Conservation (phyloP, 164 flowering plant genomes). For the Stephania yunnanensis region DNA sequence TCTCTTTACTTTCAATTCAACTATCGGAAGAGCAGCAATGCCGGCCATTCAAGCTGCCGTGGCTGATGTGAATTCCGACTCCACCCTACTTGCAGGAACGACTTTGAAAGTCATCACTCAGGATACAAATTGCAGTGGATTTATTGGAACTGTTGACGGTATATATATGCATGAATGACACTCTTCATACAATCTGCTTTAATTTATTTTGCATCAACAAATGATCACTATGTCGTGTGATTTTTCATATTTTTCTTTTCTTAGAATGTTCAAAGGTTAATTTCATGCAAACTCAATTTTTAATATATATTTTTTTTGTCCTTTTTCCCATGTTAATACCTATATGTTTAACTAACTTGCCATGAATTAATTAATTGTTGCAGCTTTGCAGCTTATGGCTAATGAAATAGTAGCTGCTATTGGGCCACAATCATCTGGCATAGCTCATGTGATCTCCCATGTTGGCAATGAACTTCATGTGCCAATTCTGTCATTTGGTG, state of each 20-base stretch:
- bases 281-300: neutral
- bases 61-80: constrained; percentile 66
- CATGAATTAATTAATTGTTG: constrained; percentile 11
- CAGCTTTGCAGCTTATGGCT: constrained; percentile 75
- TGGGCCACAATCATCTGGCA: constrained; percentile 89
- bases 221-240: neutral
- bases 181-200: too few species aligned
- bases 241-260: neutral
- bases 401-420: constrained; percentile 65
- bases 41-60: constrained; percentile 66
- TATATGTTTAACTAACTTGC: neutral
- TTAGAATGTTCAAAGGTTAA: neutral
- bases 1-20: constrained; percentile 53
- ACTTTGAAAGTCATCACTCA: constrained; percentile 35
- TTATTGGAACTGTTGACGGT: constrained; percentile 77
- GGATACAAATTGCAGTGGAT: constrained; percentile 74
- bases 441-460: constrained; percentile 76
- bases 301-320: neutral
- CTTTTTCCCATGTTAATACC: neutral
- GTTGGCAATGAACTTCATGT: constrained; percentile 67
- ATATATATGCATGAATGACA: constrained; percentile 11
- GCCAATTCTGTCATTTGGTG: constrained; percentile 76
- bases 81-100: constrained; percentile 44
- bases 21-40: constrained; percentile 53
- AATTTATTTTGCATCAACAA: neutral